Conservation (phyloP, 2,329 filamentous ascomycete species). For the Phyllosticta paracitricarpa region DNA sequence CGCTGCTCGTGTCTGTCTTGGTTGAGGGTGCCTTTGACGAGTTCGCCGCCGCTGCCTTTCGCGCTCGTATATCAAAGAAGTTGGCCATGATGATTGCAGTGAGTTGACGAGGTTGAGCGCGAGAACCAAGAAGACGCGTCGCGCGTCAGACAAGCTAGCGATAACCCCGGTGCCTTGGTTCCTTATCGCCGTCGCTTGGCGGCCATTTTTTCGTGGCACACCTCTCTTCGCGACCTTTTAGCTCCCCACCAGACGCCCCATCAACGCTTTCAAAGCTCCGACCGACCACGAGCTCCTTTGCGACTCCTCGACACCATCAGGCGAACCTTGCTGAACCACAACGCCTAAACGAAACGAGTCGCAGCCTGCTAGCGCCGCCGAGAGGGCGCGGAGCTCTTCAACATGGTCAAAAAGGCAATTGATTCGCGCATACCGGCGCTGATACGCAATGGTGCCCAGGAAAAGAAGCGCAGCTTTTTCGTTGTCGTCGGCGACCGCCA, state of each 20-base stretch:
- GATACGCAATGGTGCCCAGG: conserved; percentile 38
- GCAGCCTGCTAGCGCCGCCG: conserved; percentile 2
- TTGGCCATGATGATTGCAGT: conserved; percentile 53
- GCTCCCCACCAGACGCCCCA: not conserved
- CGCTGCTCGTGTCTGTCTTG: conserved; percentile 52
- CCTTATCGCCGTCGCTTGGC: not conserved
- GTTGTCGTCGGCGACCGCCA: conserved; percentile 88
- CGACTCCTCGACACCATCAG: not conserved
- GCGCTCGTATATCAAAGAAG: conserved; percentile 93
- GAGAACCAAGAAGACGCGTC: not conserved
- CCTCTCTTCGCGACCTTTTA: not conserved
- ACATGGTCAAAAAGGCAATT: conserved; percentile 13
- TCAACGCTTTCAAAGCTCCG: not conserved
- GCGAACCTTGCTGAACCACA: not conserved
- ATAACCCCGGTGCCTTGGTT: not conserved
- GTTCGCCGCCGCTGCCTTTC: conserved; percentile 55
- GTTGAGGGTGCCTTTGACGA: conserved; percentile 54
- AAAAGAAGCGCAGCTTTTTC: conserved; percentile 98
- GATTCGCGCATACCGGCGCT: conserved; percentile 31
- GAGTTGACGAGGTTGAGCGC: conserved; percentile 5
- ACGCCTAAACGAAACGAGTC: not conserved
- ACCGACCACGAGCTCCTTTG: not conserved
- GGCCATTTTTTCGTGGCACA: not conserved
- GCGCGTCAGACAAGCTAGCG: not conserved
- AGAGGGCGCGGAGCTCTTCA: conserved; percentile 5